Evolutionary conservation across 768 basidiomycete species (phyloP).

Genomic region (Tricholoma furcatifolium): DNA sequence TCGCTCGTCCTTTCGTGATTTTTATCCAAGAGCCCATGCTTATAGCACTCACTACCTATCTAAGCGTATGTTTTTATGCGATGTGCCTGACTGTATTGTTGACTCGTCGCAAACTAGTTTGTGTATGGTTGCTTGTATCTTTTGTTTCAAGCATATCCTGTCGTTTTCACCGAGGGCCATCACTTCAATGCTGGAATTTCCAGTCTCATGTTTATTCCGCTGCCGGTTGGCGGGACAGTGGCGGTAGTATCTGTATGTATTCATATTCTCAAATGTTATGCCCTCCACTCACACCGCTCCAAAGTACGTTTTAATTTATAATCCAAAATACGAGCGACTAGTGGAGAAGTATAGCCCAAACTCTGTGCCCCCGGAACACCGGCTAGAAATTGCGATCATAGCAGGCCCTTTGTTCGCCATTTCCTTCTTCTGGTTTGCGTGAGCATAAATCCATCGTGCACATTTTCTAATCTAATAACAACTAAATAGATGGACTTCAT

Average conservation of each 20-base stretch:
- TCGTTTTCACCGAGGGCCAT: constrained; percentile 55
- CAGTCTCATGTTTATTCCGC: constrained; percentile 61
- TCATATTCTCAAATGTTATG: not conserved
- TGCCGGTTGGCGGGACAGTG: constrained; percentile 50
- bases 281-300: not conserved
- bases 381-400: constrained; percentile 47
- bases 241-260: constrained; percentile 42
- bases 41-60: constrained; percentile 59
- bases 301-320: constrained; percentile 47
- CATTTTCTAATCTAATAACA: not conserved
- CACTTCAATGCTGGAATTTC: constrained; percentile 50
- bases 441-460: constrained; percentile 13
- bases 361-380: constrained; percentile 60
- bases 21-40: constrained; percentile 67
- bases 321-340: constrained; percentile 48
- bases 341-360: constrained; percentile 42
- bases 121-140: constrained; percentile 64
- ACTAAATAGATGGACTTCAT: constrained; percentile 56
- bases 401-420: constrained; percentile 50
- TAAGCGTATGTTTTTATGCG: constrained; percentile 41
- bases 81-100: not conserved
- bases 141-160: constrained; percentile 59
- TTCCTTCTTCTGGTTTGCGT: constrained; percentile 68
- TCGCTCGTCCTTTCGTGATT: constrained; percentile 61
- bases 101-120: constrained; percentile 36